A percentile compares a stretch with the other conserved stretches of the same genome.
Conservation (phyloP, 2,329 filamentous ascomycete genomes). For the Diaporthe sp. region DNA sequence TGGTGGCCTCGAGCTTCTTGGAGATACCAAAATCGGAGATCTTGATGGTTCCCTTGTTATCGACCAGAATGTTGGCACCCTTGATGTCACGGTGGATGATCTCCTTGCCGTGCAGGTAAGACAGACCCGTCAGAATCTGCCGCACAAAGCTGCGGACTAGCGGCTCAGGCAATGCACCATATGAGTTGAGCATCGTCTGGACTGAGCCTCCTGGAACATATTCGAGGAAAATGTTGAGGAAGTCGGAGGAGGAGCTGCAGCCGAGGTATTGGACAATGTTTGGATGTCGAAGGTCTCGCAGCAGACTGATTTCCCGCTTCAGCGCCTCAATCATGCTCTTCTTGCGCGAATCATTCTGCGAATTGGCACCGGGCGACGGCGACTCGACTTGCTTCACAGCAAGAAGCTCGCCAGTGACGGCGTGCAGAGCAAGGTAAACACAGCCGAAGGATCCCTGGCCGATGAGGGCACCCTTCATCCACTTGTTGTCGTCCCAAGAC, state of each 20-base stretch:
- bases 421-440: constrained; percentile 94
- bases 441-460: constrained; percentile 97
- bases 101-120: constrained; percentile 92
- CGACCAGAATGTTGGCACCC: constrained; percentile 97
- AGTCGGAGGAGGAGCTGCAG: constrained; percentile 89
- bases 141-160: constrained; percentile 96
- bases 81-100: constrained; percentile 99
- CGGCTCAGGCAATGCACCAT: constrained; percentile 93
- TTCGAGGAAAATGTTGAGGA: constrained; percentile 99
- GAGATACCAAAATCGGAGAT: constrained; percentile 99
- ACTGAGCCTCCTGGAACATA: constrained; percentile 98
- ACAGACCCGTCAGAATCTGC: constrained; percentile 92
- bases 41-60: constrained; percentile 99
- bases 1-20: constrained; percentile 95
- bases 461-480: constrained; percentile 99
- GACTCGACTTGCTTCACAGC: constrained; percentile 98
- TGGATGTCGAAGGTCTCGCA: constrained; percentile 93
- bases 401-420: constrained; percentile 96
- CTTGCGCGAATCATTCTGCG: constrained; percentile 89
- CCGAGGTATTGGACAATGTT: constrained; percentile 99
- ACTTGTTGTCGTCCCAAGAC: constrained; percentile 96
- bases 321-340: constrained; percentile 98
- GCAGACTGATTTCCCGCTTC: constrained; percentile 94
- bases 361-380: constrained; percentile 81
- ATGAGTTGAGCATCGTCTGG: constrained; percentile 98